Conservation (phyloP, 306 rosid species). For the Trichosanthes cucumerina region DNA sequence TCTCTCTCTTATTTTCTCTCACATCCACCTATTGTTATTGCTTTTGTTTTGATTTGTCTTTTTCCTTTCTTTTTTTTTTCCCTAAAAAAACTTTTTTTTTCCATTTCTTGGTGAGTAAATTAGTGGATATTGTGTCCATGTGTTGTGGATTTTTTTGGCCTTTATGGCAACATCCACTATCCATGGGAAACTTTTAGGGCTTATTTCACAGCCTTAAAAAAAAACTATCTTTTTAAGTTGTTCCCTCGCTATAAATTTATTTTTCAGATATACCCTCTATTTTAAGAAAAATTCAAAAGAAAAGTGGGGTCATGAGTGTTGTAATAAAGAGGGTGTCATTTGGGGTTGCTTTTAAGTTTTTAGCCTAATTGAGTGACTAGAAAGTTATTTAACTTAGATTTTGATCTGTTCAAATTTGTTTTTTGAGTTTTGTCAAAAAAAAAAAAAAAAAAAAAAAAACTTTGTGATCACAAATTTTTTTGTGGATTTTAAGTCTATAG, state of each 20-base stretch:
- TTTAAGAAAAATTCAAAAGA: not conserved
- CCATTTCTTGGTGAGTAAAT: not conserved
- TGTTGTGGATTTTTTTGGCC: not conserved
- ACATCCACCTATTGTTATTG: not conserved
- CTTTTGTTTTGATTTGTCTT: not conserved
- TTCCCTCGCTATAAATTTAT: not conserved
- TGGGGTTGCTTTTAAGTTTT: not conserved
- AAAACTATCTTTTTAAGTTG: not conserved
- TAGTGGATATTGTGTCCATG: conserved; percentile 3
- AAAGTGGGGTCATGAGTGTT: not conserved
- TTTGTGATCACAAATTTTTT: not conserved
- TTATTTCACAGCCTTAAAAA: not conserved
- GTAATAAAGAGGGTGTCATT: no score
- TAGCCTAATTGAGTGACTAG: not conserved
- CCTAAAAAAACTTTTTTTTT: not conserved
- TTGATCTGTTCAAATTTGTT: not conserved
- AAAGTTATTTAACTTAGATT: not conserved
- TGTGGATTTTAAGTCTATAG: not conserved
- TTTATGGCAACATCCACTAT: not conserved
- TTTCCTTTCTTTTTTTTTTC: not conserved
- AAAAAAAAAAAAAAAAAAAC: no score
- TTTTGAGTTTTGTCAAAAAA: not conserved
- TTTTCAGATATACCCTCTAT: not conserved
- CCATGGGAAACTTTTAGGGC: not conserved
- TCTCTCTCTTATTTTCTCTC: not conserved